Conservation (phyloP, 2,329 filamentous ascomycete species). For the Neonectria hederae region DNA sequence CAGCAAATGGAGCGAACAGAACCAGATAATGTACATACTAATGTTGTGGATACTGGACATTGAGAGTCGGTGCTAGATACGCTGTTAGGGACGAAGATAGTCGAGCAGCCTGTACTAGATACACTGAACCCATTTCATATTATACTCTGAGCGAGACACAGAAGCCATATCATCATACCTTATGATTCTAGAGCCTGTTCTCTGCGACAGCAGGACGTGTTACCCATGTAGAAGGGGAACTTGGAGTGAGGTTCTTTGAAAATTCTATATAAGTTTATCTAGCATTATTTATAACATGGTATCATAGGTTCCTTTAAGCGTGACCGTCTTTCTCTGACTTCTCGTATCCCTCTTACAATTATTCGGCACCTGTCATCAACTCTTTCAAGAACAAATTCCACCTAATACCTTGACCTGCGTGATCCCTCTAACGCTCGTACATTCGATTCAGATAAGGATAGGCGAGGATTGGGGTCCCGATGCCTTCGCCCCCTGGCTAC, state of each 20-base stretch:
- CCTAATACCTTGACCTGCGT: neutral
- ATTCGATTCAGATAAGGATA: slow-evolving; percentile 1
- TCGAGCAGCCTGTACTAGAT: neutral
- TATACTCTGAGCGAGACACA: neutral
- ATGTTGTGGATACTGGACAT: neutral
- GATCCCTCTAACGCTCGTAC: neutral
- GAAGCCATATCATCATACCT: neutral
- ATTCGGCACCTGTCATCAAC: neutral
- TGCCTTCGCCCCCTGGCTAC: neutral
- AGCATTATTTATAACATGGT: neutral
- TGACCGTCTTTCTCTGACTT: neutral
- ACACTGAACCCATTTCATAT: neutral
- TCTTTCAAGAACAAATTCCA: neutral
- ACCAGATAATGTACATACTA: neutral
- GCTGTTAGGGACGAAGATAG: neutral
- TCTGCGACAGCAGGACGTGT: too few relatives aligned
- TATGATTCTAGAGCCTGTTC: neutral
- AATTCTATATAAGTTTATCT: neutral
- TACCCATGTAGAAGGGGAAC: neutral
- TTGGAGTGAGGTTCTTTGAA: neutral
- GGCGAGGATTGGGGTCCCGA: neutral
- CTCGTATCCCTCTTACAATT: neutral
- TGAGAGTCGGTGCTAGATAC: neutral
- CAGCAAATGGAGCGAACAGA: neutral
- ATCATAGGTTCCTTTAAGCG: neutral